These are phyloP conservation scores for Coprinopsis marcescibilis DNA, from an alignment of 768 basidiomycete species.

Conservation along the genomic window DNA sequence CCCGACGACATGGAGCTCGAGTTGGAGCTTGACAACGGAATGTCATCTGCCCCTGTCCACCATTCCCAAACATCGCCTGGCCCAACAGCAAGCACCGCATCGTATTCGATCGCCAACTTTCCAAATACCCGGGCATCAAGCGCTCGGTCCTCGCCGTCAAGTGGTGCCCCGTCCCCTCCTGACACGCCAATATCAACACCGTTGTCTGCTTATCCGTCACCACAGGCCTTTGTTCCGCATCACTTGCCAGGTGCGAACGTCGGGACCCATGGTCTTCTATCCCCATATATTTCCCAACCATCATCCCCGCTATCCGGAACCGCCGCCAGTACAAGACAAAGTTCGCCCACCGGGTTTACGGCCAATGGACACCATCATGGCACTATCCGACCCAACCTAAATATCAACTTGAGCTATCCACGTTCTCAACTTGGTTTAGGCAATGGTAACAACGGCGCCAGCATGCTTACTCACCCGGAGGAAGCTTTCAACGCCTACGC, in stretches of 20 bases:
- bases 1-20: slow-evolving; percentile 82
- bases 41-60: slow-evolving; percentile 24
- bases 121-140: slow-evolving; percentile 1
- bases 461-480: slow-evolving; percentile 27
- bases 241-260: slow-evolving; percentile 17
- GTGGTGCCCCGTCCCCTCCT: slow-evolving; percentile 39
- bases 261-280: slow-evolving; percentile 15
- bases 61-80: slow-evolving; percentile 15
- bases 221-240: slow-evolving; percentile 24
- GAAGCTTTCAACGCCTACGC: slow-evolving; percentile 69
- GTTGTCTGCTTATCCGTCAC: slow-evolving; percentile 35
- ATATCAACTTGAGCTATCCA: slow-evolving; percentile 19
- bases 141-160: slow-evolving; percentile 35
- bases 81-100: slow-evolving; percentile 13
- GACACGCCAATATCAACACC: slow-evolving; percentile 50
- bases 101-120: not conserved
- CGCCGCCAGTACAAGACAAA: slow-evolving; percentile 27
- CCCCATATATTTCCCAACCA: slow-evolving; percentile 35
- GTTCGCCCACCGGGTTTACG: slow-evolving; percentile 22
- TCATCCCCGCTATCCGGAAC: slow-evolving; percentile 46
- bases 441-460: slow-evolving; percentile 7
- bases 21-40: slow-evolving; percentile 43
- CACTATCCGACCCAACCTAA: slow-evolving; percentile 18
- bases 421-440: slow-evolving; percentile 12
- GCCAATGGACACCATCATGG: slow-evolving; percentile 2